phyloP scores from a whole-genome alignment of 768 basidiomycete genomes.

The Leccinum fibrillosum region DNA sequence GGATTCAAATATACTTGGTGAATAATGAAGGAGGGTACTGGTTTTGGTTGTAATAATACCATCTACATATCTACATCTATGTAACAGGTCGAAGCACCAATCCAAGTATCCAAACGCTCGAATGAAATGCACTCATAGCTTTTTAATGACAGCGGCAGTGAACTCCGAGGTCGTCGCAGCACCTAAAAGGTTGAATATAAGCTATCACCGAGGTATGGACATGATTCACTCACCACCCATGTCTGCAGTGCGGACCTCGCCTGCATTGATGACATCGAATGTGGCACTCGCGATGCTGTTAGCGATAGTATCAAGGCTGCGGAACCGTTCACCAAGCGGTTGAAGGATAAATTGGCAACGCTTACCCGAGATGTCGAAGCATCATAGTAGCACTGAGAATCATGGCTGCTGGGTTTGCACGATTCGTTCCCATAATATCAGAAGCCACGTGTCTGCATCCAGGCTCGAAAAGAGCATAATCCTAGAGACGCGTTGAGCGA shows the following conservation, averaged over 20 bases:
- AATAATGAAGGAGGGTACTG: constrained; percentile 16
- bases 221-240: constrained; percentile 73
- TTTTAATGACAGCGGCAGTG: constrained; percentile 88
- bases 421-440: constrained; percentile 95
- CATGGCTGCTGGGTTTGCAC: constrained; percentile 97
- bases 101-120: background rate
- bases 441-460: constrained; percentile 95
- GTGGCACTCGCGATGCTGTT: constrained; percentile 91
- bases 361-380: constrained; percentile 92
- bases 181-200: constrained; percentile 42
- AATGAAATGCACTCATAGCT: constrained; percentile 41
- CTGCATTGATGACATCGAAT: constrained; percentile 87
- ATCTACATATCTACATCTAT: constrained; percentile 24
- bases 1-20: background rate
- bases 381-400: constrained; percentile 97
- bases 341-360: constrained; percentile 15
- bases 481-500: constrained; percentile 39
- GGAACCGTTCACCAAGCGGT: constrained; percentile 2
- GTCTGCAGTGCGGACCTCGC: constrained; percentile 88
- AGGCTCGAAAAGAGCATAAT: constrained; percentile 98
- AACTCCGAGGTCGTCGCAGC: constrained; percentile 92
- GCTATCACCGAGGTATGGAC: background rate
- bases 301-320: constrained; percentile 85
- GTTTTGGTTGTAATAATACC: constrained; percentile 11
- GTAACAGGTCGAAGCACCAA: constrained; percentile 9